A percentile compares a stretch with the other conserved stretches of the same genome.
These are phyloP conservation scores for Pulveroboletus sp. DNA, from an alignment of 768 basidiomycete species.

Conservation along the genomic window DNA sequence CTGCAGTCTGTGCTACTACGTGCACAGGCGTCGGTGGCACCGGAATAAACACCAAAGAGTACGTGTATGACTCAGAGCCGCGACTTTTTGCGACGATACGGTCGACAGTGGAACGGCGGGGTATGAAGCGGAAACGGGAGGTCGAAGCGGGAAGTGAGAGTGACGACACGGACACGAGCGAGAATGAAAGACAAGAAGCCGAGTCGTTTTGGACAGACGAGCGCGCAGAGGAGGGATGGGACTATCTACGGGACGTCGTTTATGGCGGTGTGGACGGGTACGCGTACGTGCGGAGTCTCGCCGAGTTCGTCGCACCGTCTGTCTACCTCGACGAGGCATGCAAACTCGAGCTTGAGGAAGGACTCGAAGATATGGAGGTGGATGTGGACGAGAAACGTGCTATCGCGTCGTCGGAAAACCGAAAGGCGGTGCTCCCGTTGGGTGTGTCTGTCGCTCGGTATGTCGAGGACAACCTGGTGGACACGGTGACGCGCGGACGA, in stretches of 20 bases:
- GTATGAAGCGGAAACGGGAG: conserved; percentile 16
- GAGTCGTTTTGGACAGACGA: conserved; percentile 48
- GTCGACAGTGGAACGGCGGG: conserved; percentile 33
- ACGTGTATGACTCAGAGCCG: conserved; percentile 13
- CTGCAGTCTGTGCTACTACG: conserved; percentile 24
- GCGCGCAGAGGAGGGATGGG: conserved; percentile 54
- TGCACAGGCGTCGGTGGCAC: conserved; percentile 17
- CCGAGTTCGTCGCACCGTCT: conserved; percentile 57
- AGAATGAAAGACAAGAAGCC: conserved; percentile 2
- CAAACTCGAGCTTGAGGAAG: not conserved
- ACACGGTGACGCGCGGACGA: conserved; percentile 40
- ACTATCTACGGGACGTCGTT: conserved; percentile 69
- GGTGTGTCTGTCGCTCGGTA: conserved; percentile 39
- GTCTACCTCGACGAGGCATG: conserved; percentile 3
- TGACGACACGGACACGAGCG: not conserved
- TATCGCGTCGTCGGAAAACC: not conserved
- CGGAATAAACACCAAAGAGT: conserved; percentile 2
- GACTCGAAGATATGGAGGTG: not conserved
- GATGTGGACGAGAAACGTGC: not conserved
- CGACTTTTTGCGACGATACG: conserved; percentile 35
- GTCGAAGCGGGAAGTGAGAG: conserved; percentile 9
- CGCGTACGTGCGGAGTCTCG: conserved; percentile 74
- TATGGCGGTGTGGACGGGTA: conserved; percentile 77
- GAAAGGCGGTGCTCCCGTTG: conserved; percentile 6
- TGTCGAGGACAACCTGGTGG: conserved; percentile 39